Evolutionary conservation across 75 land plant genomes (phyloP).

Genomic region (Azolla pinnata): DNA sequence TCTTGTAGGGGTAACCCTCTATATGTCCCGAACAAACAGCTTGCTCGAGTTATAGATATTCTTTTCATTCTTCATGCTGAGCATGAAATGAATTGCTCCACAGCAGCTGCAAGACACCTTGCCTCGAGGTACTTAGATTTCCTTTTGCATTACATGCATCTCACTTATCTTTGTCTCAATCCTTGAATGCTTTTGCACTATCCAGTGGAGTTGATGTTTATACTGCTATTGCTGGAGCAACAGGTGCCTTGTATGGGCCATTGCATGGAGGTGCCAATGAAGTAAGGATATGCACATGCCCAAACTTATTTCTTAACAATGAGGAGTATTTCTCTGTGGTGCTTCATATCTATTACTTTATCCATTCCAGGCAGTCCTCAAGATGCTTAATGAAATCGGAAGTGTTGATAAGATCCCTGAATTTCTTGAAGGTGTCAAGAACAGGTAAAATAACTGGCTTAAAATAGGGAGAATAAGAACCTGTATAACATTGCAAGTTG

Average conservation of each 20-base stretch:
- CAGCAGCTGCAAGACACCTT: constrained; percentile 97
- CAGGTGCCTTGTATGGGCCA: constrained; percentile 97
- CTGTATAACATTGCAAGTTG: not conserved
- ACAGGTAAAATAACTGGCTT: constrained; percentile 37
- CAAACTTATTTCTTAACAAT: not conserved
- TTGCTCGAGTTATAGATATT: constrained; percentile 81
- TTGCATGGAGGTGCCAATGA: constrained; percentile 99
- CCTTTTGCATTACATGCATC: no score
- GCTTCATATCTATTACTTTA: no score
- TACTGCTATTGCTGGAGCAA: constrained; percentile 97
- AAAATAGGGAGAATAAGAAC: not conserved
- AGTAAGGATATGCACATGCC: constrained; percentile 27
- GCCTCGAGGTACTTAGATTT: constrained; percentile 99
- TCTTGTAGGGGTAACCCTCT: constrained; percentile 64
- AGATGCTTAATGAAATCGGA: constrained; percentile 92
- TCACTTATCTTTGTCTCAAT: no score
- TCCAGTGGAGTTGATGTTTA: constrained; percentile 98
- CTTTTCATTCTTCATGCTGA: constrained; percentile 97
- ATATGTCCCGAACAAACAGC: constrained; percentile 90
- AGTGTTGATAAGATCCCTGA: constrained; percentile 80
- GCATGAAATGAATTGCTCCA: constrained; percentile 99
- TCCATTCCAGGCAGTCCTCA: constrained; percentile 77
- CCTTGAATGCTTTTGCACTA: not conserved
- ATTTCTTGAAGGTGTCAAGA: constrained; percentile 94
- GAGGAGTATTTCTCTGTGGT: no score